Base-by-base conservation (phyloP, 2,329 filamentous ascomycete species). In the Fusarium citri region DNA sequence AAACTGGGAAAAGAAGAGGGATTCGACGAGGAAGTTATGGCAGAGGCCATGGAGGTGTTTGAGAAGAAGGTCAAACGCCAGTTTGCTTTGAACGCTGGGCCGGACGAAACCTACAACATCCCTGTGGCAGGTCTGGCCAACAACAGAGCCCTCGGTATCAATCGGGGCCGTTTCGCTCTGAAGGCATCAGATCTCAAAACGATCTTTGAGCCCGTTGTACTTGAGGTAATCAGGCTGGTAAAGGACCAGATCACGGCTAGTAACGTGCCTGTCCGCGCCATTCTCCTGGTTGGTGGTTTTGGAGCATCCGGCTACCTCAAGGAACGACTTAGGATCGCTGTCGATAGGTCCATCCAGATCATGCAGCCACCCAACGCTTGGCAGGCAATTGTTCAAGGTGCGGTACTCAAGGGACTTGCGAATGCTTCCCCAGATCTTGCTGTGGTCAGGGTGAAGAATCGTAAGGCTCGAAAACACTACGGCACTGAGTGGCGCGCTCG, bases 401-500 rank as follows among this genome's bases (percentile, higher is more conserved):
- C 85, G 18, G 83, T 86, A 23, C 82, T 84, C 78, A 84, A 83
- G 71, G 84, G 84, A 2, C 74, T 86, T 3, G 79, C 80, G 2
- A 76, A 78, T 30, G 75, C 76, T 2, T 78, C 80, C 0, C 77
- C 79, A 11, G 69, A 73, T 14, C 77, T 78, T 28, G 79, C 78
- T 14, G 73, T 76, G 53, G 80, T 84, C 50, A 77, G 76, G 50
- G 76, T 84, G 30, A 77, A 78, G 64, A 81, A 81, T 37, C 78
- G 82, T 55, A 78, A 75, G 59, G 82, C 81, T 11, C 78, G 83
- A 40, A 84, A 83, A 68, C 80, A 83, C 64, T 84, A 84, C 57
- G 83, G 82, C 8, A 78, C 77, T 16, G 76, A 80, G 60, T 78
- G 76, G 73, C 69, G 73, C 16, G 73, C 73, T 45, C 70, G 66